Conservation (phyloP, 352 stramenopile genomes). For the Thalassiosira livingstoniorum region DNA sequence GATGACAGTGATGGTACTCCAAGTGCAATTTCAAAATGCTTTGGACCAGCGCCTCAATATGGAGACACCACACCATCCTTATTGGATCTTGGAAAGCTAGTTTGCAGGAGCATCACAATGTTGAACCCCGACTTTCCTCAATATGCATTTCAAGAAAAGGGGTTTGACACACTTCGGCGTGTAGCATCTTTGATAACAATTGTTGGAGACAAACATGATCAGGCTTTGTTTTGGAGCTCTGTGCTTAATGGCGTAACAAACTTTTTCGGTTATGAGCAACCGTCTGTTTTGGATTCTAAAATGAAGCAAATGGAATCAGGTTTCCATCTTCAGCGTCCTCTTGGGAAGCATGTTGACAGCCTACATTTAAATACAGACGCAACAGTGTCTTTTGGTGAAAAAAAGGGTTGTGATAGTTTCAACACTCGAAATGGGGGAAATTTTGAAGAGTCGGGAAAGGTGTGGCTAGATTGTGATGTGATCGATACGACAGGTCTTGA, state of each 20-base stretch:
- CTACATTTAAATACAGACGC: constrained; percentile 29
- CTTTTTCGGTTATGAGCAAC: constrained; percentile 62
- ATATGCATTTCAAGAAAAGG: constrained; percentile 82
- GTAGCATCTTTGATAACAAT: constrained; percentile 87
- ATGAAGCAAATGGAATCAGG: constrained; percentile 24
- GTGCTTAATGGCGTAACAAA: constrained; percentile 82
- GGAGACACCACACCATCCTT: neutral
- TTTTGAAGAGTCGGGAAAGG: constrained; percentile 4
- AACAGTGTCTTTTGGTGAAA: constrained; percentile 1
- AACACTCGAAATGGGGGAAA: neutral
- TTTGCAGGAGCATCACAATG: constrained; percentile 82
- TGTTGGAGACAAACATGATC: constrained; percentile 86
- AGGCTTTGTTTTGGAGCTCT: constrained; percentile 84
- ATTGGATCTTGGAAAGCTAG: constrained; percentile 28
- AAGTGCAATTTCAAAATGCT: constrained; percentile 57
- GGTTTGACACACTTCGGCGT: constrained; percentile 78
- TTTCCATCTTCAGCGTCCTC: constrained; percentile 25
- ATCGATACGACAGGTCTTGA: constrained; percentile 91
- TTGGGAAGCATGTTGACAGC: constrained; percentile 45
- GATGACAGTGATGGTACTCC: constrained; percentile 32
- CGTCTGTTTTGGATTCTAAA: constrained; percentile 82
- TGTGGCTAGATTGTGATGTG: constrained; percentile 89
- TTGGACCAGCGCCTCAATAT: constrained; percentile 49
- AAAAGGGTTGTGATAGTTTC: neutral
- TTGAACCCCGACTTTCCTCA: constrained; percentile 88